A percentile compares a stretch with the other conserved stretches of the same genome.
phyloP scores from a whole-genome alignment of 2,329 filamentous ascomycete genomes.

The Trichoderma breve region DNA sequence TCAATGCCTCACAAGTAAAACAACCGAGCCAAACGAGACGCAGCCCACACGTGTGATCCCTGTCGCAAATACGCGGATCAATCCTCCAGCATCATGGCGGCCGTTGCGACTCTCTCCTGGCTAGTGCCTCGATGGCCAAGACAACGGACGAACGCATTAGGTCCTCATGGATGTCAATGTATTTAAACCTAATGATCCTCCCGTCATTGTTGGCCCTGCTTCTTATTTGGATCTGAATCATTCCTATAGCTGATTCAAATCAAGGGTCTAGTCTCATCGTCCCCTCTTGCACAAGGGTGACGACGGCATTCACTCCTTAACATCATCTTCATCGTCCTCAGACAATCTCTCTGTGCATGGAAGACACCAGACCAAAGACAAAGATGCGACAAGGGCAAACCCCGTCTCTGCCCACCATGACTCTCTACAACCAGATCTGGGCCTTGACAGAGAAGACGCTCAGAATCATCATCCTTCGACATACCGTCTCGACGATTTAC shows the following conservation, averaged over 20 bases:
- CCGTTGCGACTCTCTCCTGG: not conserved
- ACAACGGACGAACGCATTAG: not conserved
- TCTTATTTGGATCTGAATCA: not conserved
- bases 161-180: not conserved
- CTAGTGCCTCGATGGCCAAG: not conserved
- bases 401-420: conserved; percentile 36
- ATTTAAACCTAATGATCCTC: not conserved
- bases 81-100: not conserved
- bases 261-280: not conserved
- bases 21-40: not conserved
- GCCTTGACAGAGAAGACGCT: conserved; percentile 58
- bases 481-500: conserved; percentile 49
- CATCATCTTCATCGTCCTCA: not conserved
- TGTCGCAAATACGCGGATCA: not conserved
- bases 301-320: not conserved
- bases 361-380: not conserved
- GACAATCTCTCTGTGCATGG: not conserved
- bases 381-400: not conserved
- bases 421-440: conserved; percentile 51
- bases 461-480: conserved; percentile 53
- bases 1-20: not conserved
- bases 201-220: not conserved
- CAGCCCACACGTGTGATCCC: not conserved
- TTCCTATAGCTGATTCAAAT: not conserved
- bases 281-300: not conserved